Base-by-base conservation (phyloP, 441 rosid genomes). In the Erodium chrysanthum region DNA sequence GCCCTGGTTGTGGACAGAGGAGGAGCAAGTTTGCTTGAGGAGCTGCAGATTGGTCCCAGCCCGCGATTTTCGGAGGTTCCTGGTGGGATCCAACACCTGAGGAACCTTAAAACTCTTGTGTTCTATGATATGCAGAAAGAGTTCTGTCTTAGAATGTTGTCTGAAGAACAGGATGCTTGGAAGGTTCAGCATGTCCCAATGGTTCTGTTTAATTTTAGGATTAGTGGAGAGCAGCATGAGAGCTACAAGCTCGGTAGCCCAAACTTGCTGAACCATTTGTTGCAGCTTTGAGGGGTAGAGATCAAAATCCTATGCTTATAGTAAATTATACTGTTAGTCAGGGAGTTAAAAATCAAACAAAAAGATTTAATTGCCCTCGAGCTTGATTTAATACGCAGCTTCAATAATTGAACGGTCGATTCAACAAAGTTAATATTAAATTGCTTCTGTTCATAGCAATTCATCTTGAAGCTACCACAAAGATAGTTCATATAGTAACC, bases 11-110 rank as follows among this genome's bases (percentile, higher is more conserved):
- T 70, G 5, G 73, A 70, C 14, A 29, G 52, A 48, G 68, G 61
- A 63, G 73, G 68, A 52, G 40, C 64, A 27, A 62, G 68, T 31
- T n/a, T 54, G 50, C 73, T 70, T 50, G 64, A 70, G 50, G 48
- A 63, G 61, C 31, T 70, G 25, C 21, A 14, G 6, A 31, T 70
- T 11, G 52, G 68, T n/a, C 62, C 68, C 12, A 25, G 66, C 64
- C 67, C 61, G 48, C 50, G 48, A 21, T 52, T 64, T 60, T 6
- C 52, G 7, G 60, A 70, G 67, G 63, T 64, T 22, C 73, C 73
- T 8, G 29, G 63, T 2, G 65, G 74, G 25, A 70, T 70, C 22
- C 62, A 70, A 0, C 52, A 61, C 33, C 42, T 70, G 64, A 50
- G 22, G 25, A 52, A 50, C 52, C 68, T 70, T 11, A 64, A 64